Evolutionary conservation across 2,329 filamentous ascomycete species (phyloP).

Genomic region (Talaromyces sp.): DNA sequence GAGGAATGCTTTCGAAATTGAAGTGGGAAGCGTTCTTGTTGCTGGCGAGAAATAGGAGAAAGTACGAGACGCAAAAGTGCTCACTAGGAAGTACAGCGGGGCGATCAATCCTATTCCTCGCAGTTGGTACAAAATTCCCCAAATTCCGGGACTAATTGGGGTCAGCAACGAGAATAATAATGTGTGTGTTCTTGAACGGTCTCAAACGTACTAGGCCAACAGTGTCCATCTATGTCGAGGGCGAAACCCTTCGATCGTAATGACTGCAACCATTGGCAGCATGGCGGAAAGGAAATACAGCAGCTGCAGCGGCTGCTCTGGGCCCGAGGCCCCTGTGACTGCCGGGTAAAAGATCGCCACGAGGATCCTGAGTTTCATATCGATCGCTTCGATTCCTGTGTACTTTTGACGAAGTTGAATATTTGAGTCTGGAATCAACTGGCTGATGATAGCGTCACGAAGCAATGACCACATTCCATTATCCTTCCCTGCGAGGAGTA

Average conservation of each 20-base stretch:
- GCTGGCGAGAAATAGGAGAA: background rate
- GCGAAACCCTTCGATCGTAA: conserved; percentile 15
- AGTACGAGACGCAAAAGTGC: conserved; percentile 13
- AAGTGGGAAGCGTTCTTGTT: background rate
- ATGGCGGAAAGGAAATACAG: conserved; percentile 14
- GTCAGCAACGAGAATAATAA: background rate
- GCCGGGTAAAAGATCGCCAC: background rate
- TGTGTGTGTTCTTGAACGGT: background rate
- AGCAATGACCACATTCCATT: background rate
- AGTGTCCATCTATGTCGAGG: conserved; percentile 15
- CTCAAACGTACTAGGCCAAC: conserved; percentile 1
- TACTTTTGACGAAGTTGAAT: background rate
- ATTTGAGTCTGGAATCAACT: background rate
- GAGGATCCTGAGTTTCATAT: background rate
- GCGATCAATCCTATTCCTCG: conserved; percentile 18
- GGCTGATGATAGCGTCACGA: background rate
- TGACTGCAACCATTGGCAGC: conserved; percentile 14
- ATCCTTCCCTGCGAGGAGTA: background rate
- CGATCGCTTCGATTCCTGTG: background rate
- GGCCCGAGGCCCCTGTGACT: background rate
- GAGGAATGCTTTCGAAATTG: background rate
- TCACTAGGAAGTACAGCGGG: conserved; percentile 21
- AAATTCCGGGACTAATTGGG: conserved; percentile 11
- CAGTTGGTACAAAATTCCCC: conserved; percentile 16
- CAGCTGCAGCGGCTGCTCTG: background rate